Conservation (phyloP, 2,329 filamentous ascomycete genomes). For the Truncatella angustata region DNA sequence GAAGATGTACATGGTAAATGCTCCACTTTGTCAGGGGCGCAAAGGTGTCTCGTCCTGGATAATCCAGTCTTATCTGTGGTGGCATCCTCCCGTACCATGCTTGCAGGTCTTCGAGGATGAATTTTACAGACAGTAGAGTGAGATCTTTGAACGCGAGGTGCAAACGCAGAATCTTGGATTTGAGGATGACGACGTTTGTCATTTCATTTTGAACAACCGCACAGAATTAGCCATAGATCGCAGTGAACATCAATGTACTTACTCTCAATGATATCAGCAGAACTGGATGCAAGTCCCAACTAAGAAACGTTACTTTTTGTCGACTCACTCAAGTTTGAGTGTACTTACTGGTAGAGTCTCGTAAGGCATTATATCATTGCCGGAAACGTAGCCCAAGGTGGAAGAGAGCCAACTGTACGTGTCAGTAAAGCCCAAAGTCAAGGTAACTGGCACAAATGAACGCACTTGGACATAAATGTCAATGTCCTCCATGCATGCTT, state of each 20-base stretch:
- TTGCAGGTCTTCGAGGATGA: conserved; percentile 17
- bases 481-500: conserved; percentile 27
- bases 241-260: background rate
- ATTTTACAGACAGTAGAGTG: conserved; percentile 21
- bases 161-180: conserved; percentile 27
- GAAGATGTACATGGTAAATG: conserved; percentile 28
- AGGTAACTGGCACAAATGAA: background rate
- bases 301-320: background rate
- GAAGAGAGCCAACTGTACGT: conserved; percentile 27
- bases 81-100: conserved; percentile 28
- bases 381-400: conserved; percentile 27
- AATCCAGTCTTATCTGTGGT: conserved; percentile 18
- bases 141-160: conserved; percentile 27
- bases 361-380: conserved; percentile 20
- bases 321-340: background rate
- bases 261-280: background rate
- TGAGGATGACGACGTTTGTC: conserved; percentile 27
- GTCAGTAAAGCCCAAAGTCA: background rate
- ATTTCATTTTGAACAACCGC: conserved; percentile 28
- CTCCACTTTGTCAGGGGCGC: conserved; percentile 12
- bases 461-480: conserved; percentile 28
- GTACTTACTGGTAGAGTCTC: conserved; percentile 17
- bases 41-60: background rate
- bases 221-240: background rate
- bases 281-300: background rate